Evolutionary conservation across 2,329 filamentous ascomycete species (phyloP), one percentile per base, ranked within the genome.

Genomic region (Chrysoporthe cubensis): DNA sequence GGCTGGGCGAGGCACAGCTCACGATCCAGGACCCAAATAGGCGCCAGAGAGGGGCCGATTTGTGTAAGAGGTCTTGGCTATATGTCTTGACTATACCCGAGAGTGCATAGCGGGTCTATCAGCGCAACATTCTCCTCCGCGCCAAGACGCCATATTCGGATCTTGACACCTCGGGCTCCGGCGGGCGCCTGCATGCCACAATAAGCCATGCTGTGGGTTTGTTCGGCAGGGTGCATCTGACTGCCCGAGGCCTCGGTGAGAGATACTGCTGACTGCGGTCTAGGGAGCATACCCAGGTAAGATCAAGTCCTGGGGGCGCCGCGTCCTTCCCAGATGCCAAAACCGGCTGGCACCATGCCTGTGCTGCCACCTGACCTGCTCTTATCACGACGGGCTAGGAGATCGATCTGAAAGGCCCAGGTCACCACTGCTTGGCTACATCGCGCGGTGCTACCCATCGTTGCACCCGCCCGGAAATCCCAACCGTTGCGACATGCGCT

Each of bases 131-230:
- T 43, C 32, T 60, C 59, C 54, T 63, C 64, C 67, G 43, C 59
- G 67, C 64, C 64, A 66, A 66, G 67, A 34, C 42, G 48, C 59
- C 59, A 58, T 56, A 21, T 60, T 69, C 67, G 64, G 67, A 60
- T 57, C 64, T 11, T 57, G 62, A n/a, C 32, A 42, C 32, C 66
- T 48, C 62, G 61, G 26, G 64, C 42, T 62, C 61, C 65, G 61
- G 58, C 42, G 54, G 60, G 43, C 60, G 18, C 52, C 26, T 69
- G 64, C 62, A 66, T 66, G 50, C 44, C 21, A 43, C 26, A 60
- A 52, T 48, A n/a, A n/a, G 48, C 60, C 56, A 52, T 37, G 43
- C 40, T 50, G 34, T 58, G 40, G 46, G 40, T 54, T 61, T 62
- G 56, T 56, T 40, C 56, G 67, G 64, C 58, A 62, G 50, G 32